Evolutionary conservation across 2,329 filamentous ascomycete species (phyloP), one percentile per base, ranked within the genome.

Genomic region (Arachnomyces sp.): DNA sequence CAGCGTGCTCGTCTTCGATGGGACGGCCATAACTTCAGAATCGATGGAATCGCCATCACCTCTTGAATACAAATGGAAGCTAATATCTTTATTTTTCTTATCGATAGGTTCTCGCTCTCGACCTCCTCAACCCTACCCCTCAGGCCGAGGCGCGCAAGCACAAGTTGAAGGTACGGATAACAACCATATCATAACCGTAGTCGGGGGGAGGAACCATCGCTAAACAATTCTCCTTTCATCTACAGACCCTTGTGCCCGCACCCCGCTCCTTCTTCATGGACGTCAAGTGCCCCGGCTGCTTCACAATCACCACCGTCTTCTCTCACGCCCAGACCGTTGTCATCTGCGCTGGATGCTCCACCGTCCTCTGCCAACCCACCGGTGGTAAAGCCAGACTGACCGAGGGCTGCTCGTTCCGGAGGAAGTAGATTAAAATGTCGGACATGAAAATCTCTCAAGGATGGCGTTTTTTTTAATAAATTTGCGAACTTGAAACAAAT

Each of bases 261-360:
- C 92, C 92, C 64, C 87, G 92, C 71, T 96, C 90, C 58, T 98
- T 96, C 86, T 98, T 98, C 86, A 98, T 98, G 92, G 92, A 98
- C 71, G 92, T 98, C 79, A 98, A 98, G 85, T 98, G 92, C 86
- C 92, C 92, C 70, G 92, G 92, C 66, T 98, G 92, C 86, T 98
- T 96, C 84, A 95, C 89, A 73, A 98, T 98, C 82, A 98, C 92
- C 72, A 98, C 92, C 72, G 92, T 98, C 74, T 98, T 96, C 86
- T 96, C 90, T 53, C 92, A 98, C 81, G 92, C 92, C 72, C 92
- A 98, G 81, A 98, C 92, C 69, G 92, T 98, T 71, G 92, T 98
- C 73, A 93, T 96, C 80, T 98, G 92, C 84, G 88, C 88, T 67
- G 92, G 92, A 65, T 98, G 92, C 86, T 95, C 90, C 64, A 95